Percentiles rank a stretch among this genome's conserved stretches.
Conservation (phyloP, 352 stramenopile species). For the Paralagenidium karlingii region DNA sequence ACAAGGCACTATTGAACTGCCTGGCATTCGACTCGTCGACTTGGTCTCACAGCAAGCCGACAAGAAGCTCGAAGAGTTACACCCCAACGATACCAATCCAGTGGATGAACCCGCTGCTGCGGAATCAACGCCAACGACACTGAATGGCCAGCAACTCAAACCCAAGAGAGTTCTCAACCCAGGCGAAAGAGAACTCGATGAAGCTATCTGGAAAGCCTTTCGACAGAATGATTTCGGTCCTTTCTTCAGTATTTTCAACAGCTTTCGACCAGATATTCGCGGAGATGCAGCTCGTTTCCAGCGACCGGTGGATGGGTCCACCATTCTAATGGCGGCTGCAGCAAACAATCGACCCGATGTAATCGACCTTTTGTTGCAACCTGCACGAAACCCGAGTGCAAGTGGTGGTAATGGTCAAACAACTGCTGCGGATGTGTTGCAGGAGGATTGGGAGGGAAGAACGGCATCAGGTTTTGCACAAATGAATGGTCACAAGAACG, state of each 20-base stretch:
- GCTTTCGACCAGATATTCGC: slow-evolving; percentile 19
- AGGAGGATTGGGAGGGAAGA: slow-evolving; percentile 44
- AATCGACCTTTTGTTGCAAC: slow-evolving; percentile 57
- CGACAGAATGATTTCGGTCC: slow-evolving; percentile 62
- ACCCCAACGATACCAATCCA: not conserved
- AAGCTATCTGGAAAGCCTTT: slow-evolving; percentile 71
- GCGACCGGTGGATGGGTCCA: slow-evolving; percentile 55
- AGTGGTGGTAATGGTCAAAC: slow-evolving; percentile 5
- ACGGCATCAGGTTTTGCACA: slow-evolving; percentile 46
- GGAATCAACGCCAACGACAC: slow-evolving; percentile 8
- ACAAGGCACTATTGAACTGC: slow-evolving; percentile 38
- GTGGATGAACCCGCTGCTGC: not conserved
- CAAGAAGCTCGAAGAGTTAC: not conserved
- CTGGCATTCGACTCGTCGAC: slow-evolving; percentile 54
- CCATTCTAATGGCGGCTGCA: slow-evolving; percentile 63
- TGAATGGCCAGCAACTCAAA: slow-evolving; percentile 41
- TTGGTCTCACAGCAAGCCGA: slow-evolving; percentile 18
- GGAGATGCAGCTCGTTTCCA: slow-evolving; percentile 41
- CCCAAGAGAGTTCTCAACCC: slow-evolving; percentile 68
- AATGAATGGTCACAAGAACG: slow-evolving; percentile 30
- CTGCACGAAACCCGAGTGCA: slow-evolving; percentile 20
- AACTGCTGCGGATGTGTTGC: slow-evolving; percentile 23
- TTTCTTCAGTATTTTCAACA: slow-evolving; percentile 59
- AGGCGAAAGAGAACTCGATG: slow-evolving; percentile 59
- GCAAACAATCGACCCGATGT: slow-evolving; percentile 65